Conservation (phyloP, 2,329 filamentous ascomycete genomes). For the Colletotrichum endophyticum region DNA sequence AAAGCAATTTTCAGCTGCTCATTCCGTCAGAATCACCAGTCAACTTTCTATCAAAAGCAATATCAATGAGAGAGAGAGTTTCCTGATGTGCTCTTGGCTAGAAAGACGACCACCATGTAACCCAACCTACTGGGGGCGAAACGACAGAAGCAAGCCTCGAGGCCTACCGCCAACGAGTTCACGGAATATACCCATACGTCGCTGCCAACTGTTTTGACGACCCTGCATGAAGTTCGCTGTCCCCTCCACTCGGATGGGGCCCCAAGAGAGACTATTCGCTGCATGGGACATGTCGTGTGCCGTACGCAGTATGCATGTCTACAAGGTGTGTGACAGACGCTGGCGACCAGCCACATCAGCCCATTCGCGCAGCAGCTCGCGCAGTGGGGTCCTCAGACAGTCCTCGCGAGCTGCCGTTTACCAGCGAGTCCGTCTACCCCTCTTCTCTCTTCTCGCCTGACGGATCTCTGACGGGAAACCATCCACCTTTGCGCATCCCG, state of each 20-base stretch:
- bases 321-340: background rate
- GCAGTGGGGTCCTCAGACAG: background rate
- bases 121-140: background rate
- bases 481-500: background rate
- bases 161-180: background rate
- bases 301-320: background rate
- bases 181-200: background rate
- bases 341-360: background rate
- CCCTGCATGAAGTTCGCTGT: background rate
- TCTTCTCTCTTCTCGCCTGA: background rate
- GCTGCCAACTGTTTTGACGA: background rate
- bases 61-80: background rate
- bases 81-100: background rate
- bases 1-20: background rate
- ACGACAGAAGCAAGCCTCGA: background rate
- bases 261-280: background rate
- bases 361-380: constrained; percentile 3
- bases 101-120: background rate
- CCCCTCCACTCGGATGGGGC: background rate
- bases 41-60: background rate
- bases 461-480: background rate
- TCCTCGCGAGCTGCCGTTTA: background rate
- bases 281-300: background rate
- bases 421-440: background rate
- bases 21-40: background rate